Conservation (phyloP, 1,284 basidiomycete species). For the Phlebopus sp. region DNA sequence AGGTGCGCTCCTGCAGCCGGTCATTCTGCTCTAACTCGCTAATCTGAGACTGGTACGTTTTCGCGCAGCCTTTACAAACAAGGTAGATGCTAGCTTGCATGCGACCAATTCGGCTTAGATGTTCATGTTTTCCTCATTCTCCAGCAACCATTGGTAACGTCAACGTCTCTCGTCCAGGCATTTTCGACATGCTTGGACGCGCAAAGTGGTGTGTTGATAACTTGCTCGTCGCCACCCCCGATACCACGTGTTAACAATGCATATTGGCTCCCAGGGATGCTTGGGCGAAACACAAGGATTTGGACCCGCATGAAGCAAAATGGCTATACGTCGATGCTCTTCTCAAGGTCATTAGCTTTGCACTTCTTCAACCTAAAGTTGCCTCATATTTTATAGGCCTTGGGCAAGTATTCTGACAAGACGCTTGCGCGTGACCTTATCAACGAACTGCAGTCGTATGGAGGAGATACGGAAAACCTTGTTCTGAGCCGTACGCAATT, state of each 20-base stretch:
- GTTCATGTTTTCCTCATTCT: slow-evolving; percentile 13
- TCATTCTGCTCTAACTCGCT: too few species aligned
- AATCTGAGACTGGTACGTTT: neutral
- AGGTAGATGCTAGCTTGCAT: slow-evolving; percentile 47
- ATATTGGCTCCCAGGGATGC: slow-evolving; percentile 67
- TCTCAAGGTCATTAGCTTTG: slow-evolving; percentile 59
- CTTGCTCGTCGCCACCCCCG: neutral
- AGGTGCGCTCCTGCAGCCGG: slow-evolving; percentile 47
- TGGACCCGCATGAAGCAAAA: slow-evolving; percentile 80
- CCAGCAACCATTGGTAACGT: slow-evolving; percentile 89
- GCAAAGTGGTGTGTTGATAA: slow-evolving; percentile 78
- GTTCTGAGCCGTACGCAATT: slow-evolving; percentile 62
- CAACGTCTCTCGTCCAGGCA: slow-evolving; percentile 73
- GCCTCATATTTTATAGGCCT: slow-evolving; percentile 48
- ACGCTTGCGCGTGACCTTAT: slow-evolving; percentile 75
- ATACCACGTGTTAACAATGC: slow-evolving; percentile 27
- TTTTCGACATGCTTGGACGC: slow-evolving; percentile 90
- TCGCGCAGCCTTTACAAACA: slow-evolving; percentile 80
- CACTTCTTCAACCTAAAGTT: neutral
- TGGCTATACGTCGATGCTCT: slow-evolving; percentile 87
- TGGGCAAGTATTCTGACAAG: slow-evolving; percentile 81
- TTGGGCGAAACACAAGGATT: slow-evolving; percentile 88
- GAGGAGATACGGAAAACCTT: slow-evolving; percentile 65
- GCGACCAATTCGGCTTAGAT: slow-evolving; percentile 1
- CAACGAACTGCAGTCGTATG: slow-evolving; percentile 80